Conservation (phyloP, 306 rosid species). For the cucumber (Cucumis sativus) region DNA sequence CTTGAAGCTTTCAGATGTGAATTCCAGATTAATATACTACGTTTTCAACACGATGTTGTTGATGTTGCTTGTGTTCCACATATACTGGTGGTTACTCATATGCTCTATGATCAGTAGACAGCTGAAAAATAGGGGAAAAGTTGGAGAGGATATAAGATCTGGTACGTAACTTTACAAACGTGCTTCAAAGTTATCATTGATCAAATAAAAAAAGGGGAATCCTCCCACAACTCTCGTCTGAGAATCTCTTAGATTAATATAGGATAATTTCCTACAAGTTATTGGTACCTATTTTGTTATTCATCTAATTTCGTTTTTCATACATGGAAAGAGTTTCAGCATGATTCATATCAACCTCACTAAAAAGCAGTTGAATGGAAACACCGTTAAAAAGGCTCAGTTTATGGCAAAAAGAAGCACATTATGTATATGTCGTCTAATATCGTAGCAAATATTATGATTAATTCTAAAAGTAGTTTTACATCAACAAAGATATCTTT, state of each 20-base stretch:
- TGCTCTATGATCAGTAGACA: conserved; percentile 68
- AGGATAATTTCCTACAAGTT: neutral
- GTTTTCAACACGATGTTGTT: conserved; percentile 67
- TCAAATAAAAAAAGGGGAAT: neutral
- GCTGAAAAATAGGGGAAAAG: conserved; percentile 79
- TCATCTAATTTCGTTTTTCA: neutral
- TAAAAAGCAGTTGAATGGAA: neutral
- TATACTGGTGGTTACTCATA: conserved; percentile 99
- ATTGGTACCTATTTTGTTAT: neutral
- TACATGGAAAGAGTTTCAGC: neutral
- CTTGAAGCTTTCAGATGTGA: conserved; percentile 37
- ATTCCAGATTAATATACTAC: conserved; percentile 43
- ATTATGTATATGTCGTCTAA: neutral
- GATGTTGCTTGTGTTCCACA: conserved; percentile 79
- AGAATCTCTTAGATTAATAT: neutral
- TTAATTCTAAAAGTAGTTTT: neutral
- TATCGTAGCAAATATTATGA: neutral
- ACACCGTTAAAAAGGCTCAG: neutral
- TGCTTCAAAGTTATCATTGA: neutral
- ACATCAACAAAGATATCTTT: neutral
- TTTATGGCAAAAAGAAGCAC: neutral
- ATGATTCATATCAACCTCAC: neutral
- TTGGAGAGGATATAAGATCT: conserved; percentile 98
- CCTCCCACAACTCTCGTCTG: neutral
- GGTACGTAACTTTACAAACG: conserved; percentile 30